Evolutionary conservation across 2,329 filamentous ascomycete species (phyloP), one percentile per base, ranked within the genome.

Genomic region (Aspergillus viridinutans): DNA sequence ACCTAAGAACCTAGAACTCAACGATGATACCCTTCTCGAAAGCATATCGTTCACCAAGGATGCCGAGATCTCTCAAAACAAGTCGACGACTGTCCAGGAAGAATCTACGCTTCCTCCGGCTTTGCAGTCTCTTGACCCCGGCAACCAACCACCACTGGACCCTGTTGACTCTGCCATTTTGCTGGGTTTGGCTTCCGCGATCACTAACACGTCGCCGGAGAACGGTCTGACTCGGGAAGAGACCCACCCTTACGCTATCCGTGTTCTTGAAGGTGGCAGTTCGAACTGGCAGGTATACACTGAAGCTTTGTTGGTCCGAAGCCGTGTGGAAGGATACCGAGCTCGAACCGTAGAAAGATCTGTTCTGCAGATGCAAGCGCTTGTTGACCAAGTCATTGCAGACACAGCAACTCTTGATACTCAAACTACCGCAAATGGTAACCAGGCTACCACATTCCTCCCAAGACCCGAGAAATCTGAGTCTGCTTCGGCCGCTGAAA

Each of bases 231-330:
- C 92, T 0, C 83, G 92, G n/a, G 92, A 97, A 74, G 91, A 97
- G 70, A 93, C 96, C 4, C 76, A 96, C 1, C 94, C 94, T 0
- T 99, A 93, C 70, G 94, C 94, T 0, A 88, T 87, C 1, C 85
- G 94, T 43, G 94, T 97, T 0, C 81, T 99, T 1, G 84, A 89
- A 8, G 92, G 94, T 59, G 92, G 93, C 64, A 89, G 89, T 49
- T 93, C 91, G 0, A 99, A 97, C 73, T 99, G 94, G 94, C 94
- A 97, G 72, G 88, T 97, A 35, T 97, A 97, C 71, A 97, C 94
- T 0, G 92, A 97, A 70, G 94, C 92, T 0, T 80, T 99, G 8
- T 81, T 99, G 0, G 90, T 97, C 1, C 84, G 94, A 48, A 96
- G 90, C 58, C 83, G 94, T 17, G 93, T 97, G 54, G 94, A 99